Base-by-base conservation (phyloP, 257 asterid genomes). In the Cynanchum wilfordii region DNA sequence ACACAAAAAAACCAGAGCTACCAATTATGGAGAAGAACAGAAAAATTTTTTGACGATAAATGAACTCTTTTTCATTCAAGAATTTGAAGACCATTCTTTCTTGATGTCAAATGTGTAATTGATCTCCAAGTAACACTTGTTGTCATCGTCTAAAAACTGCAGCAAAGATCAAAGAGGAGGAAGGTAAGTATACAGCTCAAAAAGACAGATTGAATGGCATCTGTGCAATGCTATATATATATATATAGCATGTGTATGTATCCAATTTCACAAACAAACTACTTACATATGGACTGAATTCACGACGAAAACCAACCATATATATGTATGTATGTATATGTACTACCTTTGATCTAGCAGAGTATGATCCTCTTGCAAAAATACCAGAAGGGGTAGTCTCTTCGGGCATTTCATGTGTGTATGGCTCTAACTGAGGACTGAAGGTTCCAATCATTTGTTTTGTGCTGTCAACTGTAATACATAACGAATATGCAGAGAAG, bases 361-460 rank as follows among this genome's bases (percentile, higher is more conserved):
- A 71, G 84, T 95, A 95, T 5, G 99, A 84, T 66, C 99, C 99
- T 76, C 97, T 79, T 42, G 97, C 99, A 44, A 95, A 92, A 51
- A 95, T 82, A 64, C 99, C 99, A 67, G 98, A 80, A 8, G 99
- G 99, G 52, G 99, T 95, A 1, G 91, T 86, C 79, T 95, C 99
- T 77, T 95, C 98, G 0, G 93, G 98, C 98, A 95, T 95, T 76
- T 86, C 89, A 73, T 91, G 96, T 3, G 84, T 83, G 73, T 95
- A 95, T 47, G 97, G 90, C 77, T 92, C 98, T 10, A 73, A 29
- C 87, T 90, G 98, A 76, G 99, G 99, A 78, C 99, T 94, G 86
- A 94, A 94, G 69, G 98, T 92, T 69, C 99, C 99, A 9, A 94
- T 91, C 98, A 94, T 94, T 85, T 89, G 95, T 76, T 91, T 94